Evolutionary conservation across 768 basidiomycete species (phyloP).

Genomic region (Calocybe indica): DNA sequence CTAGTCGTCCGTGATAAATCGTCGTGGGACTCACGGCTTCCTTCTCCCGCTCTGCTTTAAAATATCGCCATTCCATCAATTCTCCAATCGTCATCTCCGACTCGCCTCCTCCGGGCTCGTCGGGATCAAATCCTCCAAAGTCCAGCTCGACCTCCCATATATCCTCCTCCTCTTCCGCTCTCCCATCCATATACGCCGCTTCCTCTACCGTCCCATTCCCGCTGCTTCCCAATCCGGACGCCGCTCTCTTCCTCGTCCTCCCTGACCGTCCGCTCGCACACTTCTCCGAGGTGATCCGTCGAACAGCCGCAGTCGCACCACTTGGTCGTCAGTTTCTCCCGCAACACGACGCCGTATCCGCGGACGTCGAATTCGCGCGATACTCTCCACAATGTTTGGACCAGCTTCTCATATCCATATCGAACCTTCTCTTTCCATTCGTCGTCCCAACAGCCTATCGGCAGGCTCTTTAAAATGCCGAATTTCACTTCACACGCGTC

Average conservation of each 20-base stretch:
- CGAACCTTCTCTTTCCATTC: constrained; percentile 58
- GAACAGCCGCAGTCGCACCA: constrained; percentile 84
- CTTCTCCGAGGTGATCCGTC: constrained; percentile 72
- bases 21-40: constrained; percentile 39
- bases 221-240: constrained; percentile 55
- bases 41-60: constrained; percentile 67
- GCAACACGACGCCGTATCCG: constrained; percentile 62
- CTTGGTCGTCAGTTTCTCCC: constrained; percentile 67
- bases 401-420: constrained; percentile 58
- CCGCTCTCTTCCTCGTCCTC: constrained; percentile 63
- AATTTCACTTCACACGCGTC: constrained; percentile 59
- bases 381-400: constrained; percentile 64
- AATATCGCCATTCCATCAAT: constrained; percentile 69
- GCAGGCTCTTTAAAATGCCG: constrained; percentile 27
- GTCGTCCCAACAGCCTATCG: constrained; percentile 37
- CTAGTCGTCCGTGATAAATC: background rate
- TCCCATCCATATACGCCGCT: constrained; percentile 71
- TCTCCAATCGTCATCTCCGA: constrained; percentile 65
- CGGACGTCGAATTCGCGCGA: constrained; percentile 67
- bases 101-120: constrained; percentile 38
- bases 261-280: constrained; percentile 67
- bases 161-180: constrained; percentile 69
- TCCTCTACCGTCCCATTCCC: constrained; percentile 76
- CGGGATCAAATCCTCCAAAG: constrained; percentile 50
- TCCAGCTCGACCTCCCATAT: constrained; percentile 71